These are phyloP conservation scores for Pyrenopolyporus hunteri DNA, from an alignment of 495 filamentous ascomycete genomes.

Conservation along the genomic window DNA sequence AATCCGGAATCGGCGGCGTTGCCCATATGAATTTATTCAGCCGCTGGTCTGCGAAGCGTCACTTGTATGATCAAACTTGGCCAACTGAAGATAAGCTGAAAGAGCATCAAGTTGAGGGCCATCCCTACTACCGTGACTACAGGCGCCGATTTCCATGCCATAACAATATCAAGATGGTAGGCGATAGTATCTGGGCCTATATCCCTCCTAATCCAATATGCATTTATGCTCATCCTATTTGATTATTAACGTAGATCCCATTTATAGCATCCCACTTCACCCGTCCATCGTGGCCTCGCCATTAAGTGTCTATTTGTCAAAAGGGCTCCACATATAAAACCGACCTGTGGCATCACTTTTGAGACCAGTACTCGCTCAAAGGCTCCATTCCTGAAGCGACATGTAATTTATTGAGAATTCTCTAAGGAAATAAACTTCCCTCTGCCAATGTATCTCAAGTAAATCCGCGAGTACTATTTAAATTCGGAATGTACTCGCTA, in stretches of 20 bases:
- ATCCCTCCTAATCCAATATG: too few relatives aligned
- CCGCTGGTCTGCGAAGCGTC: conserved; percentile 33
- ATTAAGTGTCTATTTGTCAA: conserved; percentile 41
- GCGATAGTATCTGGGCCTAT: too few relatives aligned
- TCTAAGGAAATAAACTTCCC: too few relatives aligned
- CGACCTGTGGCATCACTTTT: conserved; percentile 41
- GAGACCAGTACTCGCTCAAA: conserved; percentile 35
- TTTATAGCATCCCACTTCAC: conserved; percentile 39
- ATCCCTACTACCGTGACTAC: conserved; percentile 39
- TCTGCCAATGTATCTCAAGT: too few relatives aligned
- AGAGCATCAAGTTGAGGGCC: conserved; percentile 31
- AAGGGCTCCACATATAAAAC: conserved; percentile 28
- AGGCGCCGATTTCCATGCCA: conserved; percentile 26
- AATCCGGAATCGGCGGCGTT: conserved; percentile 5
- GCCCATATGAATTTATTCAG: conserved; percentile 37
- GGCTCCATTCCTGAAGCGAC: conserved; percentile 25
- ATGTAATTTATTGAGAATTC: conserved; percentile 41
- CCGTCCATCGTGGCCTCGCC: conserved; percentile 33
- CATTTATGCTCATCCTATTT: too few relatives aligned
- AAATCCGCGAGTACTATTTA: too few relatives aligned
- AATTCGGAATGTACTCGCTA: too few relatives aligned
- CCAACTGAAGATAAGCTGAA: background rate
- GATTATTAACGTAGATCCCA: background rate
- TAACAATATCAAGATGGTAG: conserved; percentile 43
- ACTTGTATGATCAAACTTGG: conserved; percentile 20